phyloP scores from a whole-genome alignment of 1,139 yeast genomes.

The Taphrina confusa region DNA sequence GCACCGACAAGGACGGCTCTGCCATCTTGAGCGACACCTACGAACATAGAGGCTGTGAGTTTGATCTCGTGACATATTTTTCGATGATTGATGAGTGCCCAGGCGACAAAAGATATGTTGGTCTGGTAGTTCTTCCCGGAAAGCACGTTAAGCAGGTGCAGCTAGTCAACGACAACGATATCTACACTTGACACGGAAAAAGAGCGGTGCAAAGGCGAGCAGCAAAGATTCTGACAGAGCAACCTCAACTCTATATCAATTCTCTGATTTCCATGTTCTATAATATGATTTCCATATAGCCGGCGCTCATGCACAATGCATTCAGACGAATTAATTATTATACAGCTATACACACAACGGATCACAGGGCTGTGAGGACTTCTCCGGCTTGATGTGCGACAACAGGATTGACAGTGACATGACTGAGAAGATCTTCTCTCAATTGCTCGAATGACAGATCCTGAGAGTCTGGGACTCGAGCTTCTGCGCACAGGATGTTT shows the following conservation, averaged over 20 bases:
- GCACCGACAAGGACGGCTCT: constrained; percentile 29
- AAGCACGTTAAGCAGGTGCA: constrained; percentile 8
- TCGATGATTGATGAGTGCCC: neutral
- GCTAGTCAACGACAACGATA: neutral
- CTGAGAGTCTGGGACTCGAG: neutral
- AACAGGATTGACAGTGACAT: constrained; percentile 25
- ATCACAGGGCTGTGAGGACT: constrained; percentile 16
- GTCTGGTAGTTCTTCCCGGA: constrained; percentile 32
- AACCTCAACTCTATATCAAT: too few species aligned
- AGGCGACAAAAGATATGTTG: constrained; percentile 26
- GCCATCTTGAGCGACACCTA: constrained; percentile 18
- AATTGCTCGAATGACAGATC: neutral
- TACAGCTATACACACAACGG: too few species aligned
- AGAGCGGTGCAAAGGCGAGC: too few species aligned
- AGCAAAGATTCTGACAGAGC: too few species aligned
- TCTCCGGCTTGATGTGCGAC: constrained; percentile 18
- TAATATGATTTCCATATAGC: too few species aligned
- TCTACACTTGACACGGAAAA: neutral
- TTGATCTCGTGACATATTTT: neutral
- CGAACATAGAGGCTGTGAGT: constrained; percentile 25
- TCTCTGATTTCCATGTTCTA: too few species aligned
- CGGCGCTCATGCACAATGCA: too few species aligned
- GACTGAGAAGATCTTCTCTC: constrained; percentile 2
- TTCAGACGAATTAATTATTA: too few species aligned
- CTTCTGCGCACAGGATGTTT: constrained; percentile 40